phyloP scores from a whole-genome alignment of 345 rosid genomes.

The Noccaea caerulescens region DNA sequence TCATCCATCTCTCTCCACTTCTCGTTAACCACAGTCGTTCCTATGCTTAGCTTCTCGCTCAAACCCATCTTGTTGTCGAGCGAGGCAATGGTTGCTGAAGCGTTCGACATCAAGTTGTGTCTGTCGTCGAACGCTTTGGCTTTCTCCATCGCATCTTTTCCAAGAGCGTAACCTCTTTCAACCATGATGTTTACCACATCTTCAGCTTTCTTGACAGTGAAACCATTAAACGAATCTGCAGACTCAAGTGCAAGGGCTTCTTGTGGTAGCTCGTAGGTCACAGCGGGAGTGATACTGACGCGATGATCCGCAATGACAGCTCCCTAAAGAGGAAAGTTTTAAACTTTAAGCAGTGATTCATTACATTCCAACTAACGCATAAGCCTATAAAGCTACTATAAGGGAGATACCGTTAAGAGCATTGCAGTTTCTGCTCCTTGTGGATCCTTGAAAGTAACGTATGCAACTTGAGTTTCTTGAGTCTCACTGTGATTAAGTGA shows the following conservation, averaged over 20 bases:
- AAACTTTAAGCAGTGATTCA: neutral
- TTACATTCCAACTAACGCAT: neutral
- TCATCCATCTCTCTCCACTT: conserved; percentile 87
- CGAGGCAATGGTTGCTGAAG: conserved; percentile 81
- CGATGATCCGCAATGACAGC: conserved; percentile 83
- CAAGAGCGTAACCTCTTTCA: conserved; percentile 82
- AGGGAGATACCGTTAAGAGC: conserved; percentile 70
- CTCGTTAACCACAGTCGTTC: conserved; percentile 71
- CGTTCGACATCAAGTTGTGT: conserved; percentile 81
- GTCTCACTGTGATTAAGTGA: conserved; percentile 57
- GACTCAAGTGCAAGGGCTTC: conserved; percentile 58
- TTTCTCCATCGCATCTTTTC: conserved; percentile 84
- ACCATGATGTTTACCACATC: conserved; percentile 87
- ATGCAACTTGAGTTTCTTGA: conserved; percentile 68
- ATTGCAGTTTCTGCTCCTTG: conserved; percentile 94
- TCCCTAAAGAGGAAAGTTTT: conserved; percentile 51
- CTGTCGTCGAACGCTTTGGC: conserved; percentile 86
- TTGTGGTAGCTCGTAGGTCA: conserved; percentile 79
- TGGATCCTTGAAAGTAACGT: conserved; percentile 79
- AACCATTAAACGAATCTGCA: conserved; percentile 54
- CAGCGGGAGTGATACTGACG: conserved; percentile 65
- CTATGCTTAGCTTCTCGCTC: conserved; percentile 77
- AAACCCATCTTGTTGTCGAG: conserved; percentile 79
- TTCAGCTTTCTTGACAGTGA: conserved; percentile 80
- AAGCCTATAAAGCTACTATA: neutral